Percentiles rank a stretch among this genome's conserved stretches.
These are phyloP conservation scores for Ogataea sp. DNA, from an alignment of 805 yeast genomes.

Conservation along the genomic window DNA sequence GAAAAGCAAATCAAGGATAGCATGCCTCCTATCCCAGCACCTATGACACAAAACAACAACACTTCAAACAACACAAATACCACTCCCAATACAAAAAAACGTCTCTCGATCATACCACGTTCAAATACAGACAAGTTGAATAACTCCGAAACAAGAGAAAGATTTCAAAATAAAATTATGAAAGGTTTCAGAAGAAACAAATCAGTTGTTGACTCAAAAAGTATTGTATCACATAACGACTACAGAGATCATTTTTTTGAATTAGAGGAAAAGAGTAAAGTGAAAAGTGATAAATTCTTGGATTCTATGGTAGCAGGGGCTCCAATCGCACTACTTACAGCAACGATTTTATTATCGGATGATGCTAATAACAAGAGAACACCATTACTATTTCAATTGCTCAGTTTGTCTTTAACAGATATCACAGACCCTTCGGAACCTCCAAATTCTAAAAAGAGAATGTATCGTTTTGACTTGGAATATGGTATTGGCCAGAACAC, in stretches of 20 bases:
- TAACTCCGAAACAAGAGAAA: slow-evolving; percentile 9
- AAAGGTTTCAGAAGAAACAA: slow-evolving; percentile 11
- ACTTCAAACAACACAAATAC: neutral
- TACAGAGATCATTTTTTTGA: slow-evolving; percentile 1
- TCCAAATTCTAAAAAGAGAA: slow-evolving; percentile 31
- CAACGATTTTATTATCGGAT: slow-evolving; percentile 68
- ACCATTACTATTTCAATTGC: slow-evolving; percentile 67
- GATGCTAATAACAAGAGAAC: slow-evolving; percentile 73
- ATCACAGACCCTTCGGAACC: slow-evolving; percentile 33
- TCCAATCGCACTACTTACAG: slow-evolving; percentile 68
- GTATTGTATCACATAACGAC: neutral
- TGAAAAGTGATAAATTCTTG: slow-evolving; percentile 27
- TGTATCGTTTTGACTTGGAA: slow-evolving; percentile 66
- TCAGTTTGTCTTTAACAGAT: slow-evolving; percentile 58
- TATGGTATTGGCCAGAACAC: slow-evolving; percentile 82
- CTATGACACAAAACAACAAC: neutral
- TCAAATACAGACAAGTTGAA: neutral
- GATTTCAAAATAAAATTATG: slow-evolving; percentile 11
- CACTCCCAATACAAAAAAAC: neutral
- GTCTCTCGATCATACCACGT: neutral
- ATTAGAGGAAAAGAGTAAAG: slow-evolving; percentile 15
- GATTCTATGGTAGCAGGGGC: slow-evolving; percentile 54
- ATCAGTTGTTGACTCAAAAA: slow-evolving; percentile 8
- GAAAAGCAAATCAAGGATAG: neutral
- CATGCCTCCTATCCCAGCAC: slow-evolving; percentile 7